Evolutionary conservation across 2,329 filamentous ascomycete genomes (phyloP), one percentile per base, ranked within the genome.

Genomic region (Curvularia sp.): DNA sequence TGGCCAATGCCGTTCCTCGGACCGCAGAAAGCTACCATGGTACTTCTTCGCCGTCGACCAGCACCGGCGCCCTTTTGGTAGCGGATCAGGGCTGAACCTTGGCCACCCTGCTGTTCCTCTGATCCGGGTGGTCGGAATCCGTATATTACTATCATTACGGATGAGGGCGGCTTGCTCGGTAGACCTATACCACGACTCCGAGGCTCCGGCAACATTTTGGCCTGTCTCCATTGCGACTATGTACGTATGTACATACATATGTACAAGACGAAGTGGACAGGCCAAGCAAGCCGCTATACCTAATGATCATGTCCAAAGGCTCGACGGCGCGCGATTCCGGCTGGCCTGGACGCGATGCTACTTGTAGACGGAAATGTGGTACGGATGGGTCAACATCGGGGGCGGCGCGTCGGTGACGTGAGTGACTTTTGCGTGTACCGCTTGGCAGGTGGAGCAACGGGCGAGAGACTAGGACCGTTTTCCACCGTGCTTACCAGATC

Each of bases 401-500:
- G 55, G 34, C 45, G 38, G 51, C 53, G 28, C 21, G 45, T 53
- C 47, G 19, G 57, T 63, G 60, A 60, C 53, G 60, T 55, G 53
- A 46, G 57, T 54, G 53, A 59, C 34, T 42, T 59, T 55, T 25
- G 19, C 23, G 25, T 34, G 57, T 58, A 55, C 54, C 21, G 58
- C 57, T 45, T 60, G 21, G 54, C 60, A 25, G 27, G 51, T 56
- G 42, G 43, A 49, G 51, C 49, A 53, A 27, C 49, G 39, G 12
- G 61, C 48, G 19, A 57, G 50, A 53, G 18, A 50, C 43, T 30
- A 45, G 27, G 30, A 39, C 49, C 48, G 49, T 32, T 30, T 34
- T 28, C 12, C 36, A 49, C 25, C 18, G 38, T 52, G 60, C 50
- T 57, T 57, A 49, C 49, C 41, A 49, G 45, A 54, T 55, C 32